These are phyloP conservation scores for Tritrichomonas musculus DNA, from an alignment of 208 protist genomes.

Conservation along the genomic window DNA sequence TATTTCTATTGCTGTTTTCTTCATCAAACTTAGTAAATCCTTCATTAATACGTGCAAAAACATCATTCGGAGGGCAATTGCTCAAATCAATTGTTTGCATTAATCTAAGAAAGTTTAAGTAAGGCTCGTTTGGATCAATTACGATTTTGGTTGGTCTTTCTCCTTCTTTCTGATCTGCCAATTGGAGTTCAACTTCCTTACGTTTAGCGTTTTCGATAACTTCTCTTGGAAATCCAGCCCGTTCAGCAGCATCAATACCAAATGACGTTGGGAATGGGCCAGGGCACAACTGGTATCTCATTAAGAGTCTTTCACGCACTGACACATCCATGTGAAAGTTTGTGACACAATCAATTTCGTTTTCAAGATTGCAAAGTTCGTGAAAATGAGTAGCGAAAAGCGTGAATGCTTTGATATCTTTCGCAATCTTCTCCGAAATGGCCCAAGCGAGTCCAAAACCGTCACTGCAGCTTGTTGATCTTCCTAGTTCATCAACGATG, in stretches of 20 bases:
- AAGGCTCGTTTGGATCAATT: constrained; percentile 15
- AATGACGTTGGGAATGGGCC: constrained; percentile 66
- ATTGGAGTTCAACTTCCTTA: constrained; percentile 43
- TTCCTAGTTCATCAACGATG: constrained; percentile 97
- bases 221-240: constrained; percentile 64
- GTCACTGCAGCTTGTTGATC: constrained; percentile 97
- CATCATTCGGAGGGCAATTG: not conserved
- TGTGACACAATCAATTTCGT: constrained; percentile 27
- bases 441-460: constrained; percentile 97
- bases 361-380: constrained; percentile 83
- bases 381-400: constrained; percentile 99
- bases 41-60: no score
- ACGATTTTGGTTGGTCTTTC: not conserved
- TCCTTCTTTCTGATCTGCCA: not conserved
- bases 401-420: constrained; percentile 42
- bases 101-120: not conserved
- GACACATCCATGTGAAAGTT: constrained; percentile 40
- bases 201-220: constrained; percentile 45
- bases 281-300: constrained; percentile 51
- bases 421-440: constrained; percentile 76
- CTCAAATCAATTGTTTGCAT: not conserved
- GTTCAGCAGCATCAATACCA: constrained; percentile 71
- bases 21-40: no score
- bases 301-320: constrained; percentile 43
- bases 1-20: no score